Conservation (phyloP, 257 asterid genomes). For the Avicennia marina region DNA sequence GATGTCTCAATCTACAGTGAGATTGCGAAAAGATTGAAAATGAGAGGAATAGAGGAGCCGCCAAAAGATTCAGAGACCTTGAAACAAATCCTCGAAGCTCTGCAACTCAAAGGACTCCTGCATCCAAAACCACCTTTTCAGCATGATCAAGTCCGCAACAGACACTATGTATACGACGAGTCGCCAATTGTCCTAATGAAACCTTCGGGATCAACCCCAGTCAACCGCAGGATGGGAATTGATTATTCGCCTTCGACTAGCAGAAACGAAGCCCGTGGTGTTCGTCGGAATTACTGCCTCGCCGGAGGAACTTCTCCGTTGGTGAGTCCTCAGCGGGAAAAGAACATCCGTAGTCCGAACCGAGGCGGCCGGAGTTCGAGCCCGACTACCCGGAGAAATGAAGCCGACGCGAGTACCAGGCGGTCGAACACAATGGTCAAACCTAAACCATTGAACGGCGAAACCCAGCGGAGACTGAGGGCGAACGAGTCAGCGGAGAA, state of each 20-base stretch:
- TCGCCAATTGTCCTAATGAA: constrained; percentile 60
- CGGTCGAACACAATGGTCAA: constrained; percentile 48
- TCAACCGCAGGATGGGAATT: too few relatives aligned
- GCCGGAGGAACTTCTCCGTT: constrained; percentile 45
- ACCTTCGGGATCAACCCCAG: too few relatives aligned
- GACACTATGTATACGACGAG: constrained; percentile 55
- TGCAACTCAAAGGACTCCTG: constrained; percentile 87
- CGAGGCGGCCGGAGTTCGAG: constrained; percentile 29
- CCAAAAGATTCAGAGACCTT: constrained; percentile 70
- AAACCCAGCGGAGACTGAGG: constrained; percentile 44
- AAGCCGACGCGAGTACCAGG: constrained; percentile 35
- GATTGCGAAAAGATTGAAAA: constrained; percentile 58
- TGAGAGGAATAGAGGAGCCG: constrained; percentile 77
- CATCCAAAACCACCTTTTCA: constrained; percentile 50
- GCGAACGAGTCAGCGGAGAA: constrained; percentile 41
- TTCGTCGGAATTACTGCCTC: constrained; percentile 34
- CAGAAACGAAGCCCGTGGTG: constrained; percentile 17
- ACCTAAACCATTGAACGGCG: constrained; percentile 59
- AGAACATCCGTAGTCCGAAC: constrained; percentile 37
- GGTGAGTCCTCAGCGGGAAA: constrained; percentile 57
- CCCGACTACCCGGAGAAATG: constrained; percentile 25
- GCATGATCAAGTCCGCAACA: constrained; percentile 28
- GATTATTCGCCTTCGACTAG: neutral
- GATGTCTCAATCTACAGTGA: constrained; percentile 43
- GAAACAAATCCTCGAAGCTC: constrained; percentile 88